Base-by-base conservation (phyloP, 2,329 filamentous ascomycete species). In the Sporothrix brasiliensis region DNA sequence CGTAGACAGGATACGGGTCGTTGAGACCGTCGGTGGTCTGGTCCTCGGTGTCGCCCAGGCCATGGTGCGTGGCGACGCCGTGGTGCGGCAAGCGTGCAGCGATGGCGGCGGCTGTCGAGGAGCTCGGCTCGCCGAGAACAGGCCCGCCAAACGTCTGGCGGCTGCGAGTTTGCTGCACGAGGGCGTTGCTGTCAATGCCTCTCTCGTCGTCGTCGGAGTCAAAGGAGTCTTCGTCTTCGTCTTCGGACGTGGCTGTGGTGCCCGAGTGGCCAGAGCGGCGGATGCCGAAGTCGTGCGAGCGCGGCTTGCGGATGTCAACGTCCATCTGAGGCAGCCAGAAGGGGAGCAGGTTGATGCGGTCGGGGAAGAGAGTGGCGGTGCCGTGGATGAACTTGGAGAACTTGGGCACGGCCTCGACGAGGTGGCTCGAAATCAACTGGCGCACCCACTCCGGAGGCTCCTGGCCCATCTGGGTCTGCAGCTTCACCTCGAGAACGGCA, bases 251-350 rank as follows among this genome's bases (percentile, higher is more conserved):
- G 19, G 90, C 93, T 0, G 92, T 94, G 27, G 91, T 89, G 50
- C 89, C 92, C 47, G 89, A 89, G 69, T 91, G 92, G 7, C 88
- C 89, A 0, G 91, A 89, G 47, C 94, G 87, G 76, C 92, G 91
- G 75, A 99, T 97, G 69, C 95, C 95, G 78, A 98, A 98, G 75
- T 91, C 89, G 76, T 95, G 93, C 4, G 88, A 93, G 41, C 89
- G 87, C 0, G 95, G 93, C 81, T 99, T 99, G 75, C 94, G 92
- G 76, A 99, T 99, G 77, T 99, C 95, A 30, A 96, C 89, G 75
- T 97, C 90, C 95, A 99, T 99, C 81, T 99, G 95, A 0, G 95
- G 95, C 84, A 94, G 92, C 95, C 95, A 99, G 84, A 92, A 99
- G 0, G 95, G 95, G 6, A 99, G 84, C 14, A 99, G 85, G 63